A percentile compares a stretch with the other conserved stretches of the same genome.
These are phyloP conservation scores for Nicotiana obtusifolia DNA, from an alignment of 257 asterid genomes.

Conservation along the genomic window DNA sequence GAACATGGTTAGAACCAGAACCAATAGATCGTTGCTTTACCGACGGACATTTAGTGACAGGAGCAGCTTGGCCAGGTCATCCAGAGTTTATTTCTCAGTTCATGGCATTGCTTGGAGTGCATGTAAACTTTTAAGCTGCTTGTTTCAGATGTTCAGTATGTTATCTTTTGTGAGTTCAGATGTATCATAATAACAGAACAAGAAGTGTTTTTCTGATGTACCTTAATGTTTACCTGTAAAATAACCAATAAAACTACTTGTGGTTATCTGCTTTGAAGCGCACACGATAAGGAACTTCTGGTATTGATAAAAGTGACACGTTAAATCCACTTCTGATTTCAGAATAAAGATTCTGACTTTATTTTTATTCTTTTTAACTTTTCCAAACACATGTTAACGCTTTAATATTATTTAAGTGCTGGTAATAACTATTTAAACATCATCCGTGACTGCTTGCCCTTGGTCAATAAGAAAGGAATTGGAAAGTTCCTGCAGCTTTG, in stretches of 20 bases:
- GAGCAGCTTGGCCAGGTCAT: constrained; percentile 99
- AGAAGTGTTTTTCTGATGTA: neutral
- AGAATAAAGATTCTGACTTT: neutral
- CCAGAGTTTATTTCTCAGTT: constrained; percentile 85
- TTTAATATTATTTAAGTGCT: neutral
- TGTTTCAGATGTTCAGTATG: neutral
- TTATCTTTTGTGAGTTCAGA: neutral
- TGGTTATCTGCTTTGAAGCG: neutral
- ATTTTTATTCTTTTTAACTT: neutral
- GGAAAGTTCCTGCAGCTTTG: neutral
- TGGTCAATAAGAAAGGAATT: neutral
- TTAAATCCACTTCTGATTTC: neutral
- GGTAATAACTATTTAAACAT: neutral
- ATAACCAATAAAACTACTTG: neutral
- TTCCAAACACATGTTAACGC: neutral
- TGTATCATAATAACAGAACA: neutral
- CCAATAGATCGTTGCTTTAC: constrained; percentile 89
- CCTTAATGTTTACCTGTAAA: neutral
- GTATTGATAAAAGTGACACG: neutral
- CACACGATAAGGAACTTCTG: neutral
- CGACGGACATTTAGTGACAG: constrained; percentile 88
- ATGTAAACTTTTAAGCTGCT: constrained; percentile 27
- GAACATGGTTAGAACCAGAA: constrained; percentile 87
- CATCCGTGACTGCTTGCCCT: neutral
- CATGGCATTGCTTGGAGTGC: constrained; percentile 68